Evolutionary conservation across 2,329 filamentous ascomycete genomes (phyloP), one percentile per base, ranked within the genome.

Genomic region (Arthrinium phaeospermum): DNA sequence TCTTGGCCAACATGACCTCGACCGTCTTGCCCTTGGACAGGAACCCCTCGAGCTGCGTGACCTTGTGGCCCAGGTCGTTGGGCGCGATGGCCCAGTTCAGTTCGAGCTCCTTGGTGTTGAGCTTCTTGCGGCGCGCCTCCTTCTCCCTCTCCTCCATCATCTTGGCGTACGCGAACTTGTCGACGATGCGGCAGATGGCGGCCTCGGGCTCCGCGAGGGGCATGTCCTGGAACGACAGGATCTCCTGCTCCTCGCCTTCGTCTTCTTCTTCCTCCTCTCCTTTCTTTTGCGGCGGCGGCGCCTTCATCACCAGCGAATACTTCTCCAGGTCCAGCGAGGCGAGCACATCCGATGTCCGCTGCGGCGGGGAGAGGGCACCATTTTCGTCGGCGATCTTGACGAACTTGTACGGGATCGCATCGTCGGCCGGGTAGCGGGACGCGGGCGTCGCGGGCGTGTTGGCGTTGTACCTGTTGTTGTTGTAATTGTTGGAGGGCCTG

Each of bases 81-180:
- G 82, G 79, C 73, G 91, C 91, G 78, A 97, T 97, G 46, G 92
- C 91, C 95, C 95, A 98, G 81, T 94, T 96, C 77, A 98, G 77
- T 83, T 98, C 95, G n/a, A 98, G 82, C 79, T 92, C 92, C 84
- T 98, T 98, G 22, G 82, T 79, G 75, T 85, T 86, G 47, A 83
- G 78, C 27, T 84, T 83, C 75, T 82, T 84, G 73, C 85, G 82
- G 74, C 86, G 85, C 57, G 81, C 75, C 69, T 81, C 80, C 75
- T 85, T 81, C 73, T 83, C 81, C 70, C 80, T 81, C 82, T 76
- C 85, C 77, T 79, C 85, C 71, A 88, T 82, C 1, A 27, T 71
- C n/a, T 70, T 72, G 27, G 67, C 72, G 16, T 30, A 19, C 46
- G 85, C 87, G 67, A 82, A 81, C 76, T 91, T 91, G 80, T 90